A percentile compares a stretch with the other conserved stretches of the same genome.
Evolutionary conservation across 176 grass and related monocot species (phyloP).

Genomic region (Avena eriantha): DNA sequence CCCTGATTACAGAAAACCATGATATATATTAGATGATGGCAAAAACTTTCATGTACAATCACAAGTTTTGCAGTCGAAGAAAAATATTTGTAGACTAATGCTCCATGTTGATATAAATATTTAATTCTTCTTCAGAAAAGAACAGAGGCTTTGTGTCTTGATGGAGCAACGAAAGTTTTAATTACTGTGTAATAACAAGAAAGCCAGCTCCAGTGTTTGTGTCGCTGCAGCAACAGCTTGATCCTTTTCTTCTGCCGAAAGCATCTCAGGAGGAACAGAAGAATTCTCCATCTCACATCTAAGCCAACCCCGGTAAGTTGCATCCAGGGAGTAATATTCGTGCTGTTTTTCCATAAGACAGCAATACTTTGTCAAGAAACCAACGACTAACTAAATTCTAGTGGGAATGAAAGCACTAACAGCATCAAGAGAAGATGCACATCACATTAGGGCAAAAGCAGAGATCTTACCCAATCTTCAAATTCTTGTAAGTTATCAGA

Average conservation of each 20-base stretch:
- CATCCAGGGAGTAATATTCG: conserved; percentile 96
- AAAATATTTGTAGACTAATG: conserved; percentile 32
- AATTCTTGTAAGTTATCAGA: conserved; percentile 86
- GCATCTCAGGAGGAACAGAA: conserved; percentile 69
- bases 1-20: conserved; percentile 45
- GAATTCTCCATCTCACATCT: conserved; percentile 83
- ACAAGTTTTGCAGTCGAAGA: not conserved
- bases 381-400: not conserved
- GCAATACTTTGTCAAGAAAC: conserved; percentile 34
- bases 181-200: conserved; percentile 78
- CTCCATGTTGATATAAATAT: not conserved
- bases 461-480: conserved; percentile 91
- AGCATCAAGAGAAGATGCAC: conserved; percentile 26
- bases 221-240: conserved; percentile 68
- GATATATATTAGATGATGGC: conserved; percentile 26
- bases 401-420: conserved; percentile 33
- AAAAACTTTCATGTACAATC: conserved; percentile 21
- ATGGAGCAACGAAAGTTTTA: conserved; percentile 4
- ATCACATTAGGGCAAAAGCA: conserved; percentile 30
- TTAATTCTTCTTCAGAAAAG: conserved; percentile 7
- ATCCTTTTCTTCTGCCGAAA: conserved; percentile 90
- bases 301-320: conserved; percentile 96
- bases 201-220: conserved; percentile 83
- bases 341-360: conserved; percentile 60
- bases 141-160: not conserved